Evolutionary conservation across 2,329 filamentous ascomycete genomes (phyloP), one percentile per base, ranked within the genome.

Genomic region (Stagonosporopsis vannaccii): DNA sequence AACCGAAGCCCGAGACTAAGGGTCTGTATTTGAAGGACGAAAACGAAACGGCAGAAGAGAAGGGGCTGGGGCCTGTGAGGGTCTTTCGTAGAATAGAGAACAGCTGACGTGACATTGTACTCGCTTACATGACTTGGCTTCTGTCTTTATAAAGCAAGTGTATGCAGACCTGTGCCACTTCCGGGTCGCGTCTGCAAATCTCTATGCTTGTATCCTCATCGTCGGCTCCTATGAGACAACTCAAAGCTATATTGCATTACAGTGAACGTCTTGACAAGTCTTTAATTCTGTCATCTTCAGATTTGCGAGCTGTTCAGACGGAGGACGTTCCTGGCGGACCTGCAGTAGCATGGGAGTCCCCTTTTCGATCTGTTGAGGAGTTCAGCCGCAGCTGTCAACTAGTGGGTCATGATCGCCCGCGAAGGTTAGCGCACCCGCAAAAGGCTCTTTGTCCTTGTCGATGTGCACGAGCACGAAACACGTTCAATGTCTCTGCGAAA

Each of bases 331-430:
- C n/a, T 20, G 20, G 2, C n/a, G 26, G 32, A 30, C 30, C 25
- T 39, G 44, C 37, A 43, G 23, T 39, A 40, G 40, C 17, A 13
- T 28, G 6, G 9, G n/a, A 25, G 1, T 22, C 52, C 42, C 52
- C 52, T 51, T 56, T 56, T 46, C 33, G 26, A 41, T 56, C 41
- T 35, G 41, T 51, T 23, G 30, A 15, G 30, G 23, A 47, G 6
- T 20, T 47, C 53, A 56, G 47, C 47, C 47, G 42, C 47, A 51
- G 32, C 36, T 47, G 46, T 41, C 46, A 36, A 26, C 23, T 32
- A 30, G 46, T 28, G 35, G 35, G 36, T 32, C 33, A 9, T 40
- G 33, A 48, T 54, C 36, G 41, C 23, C 41, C 13, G 35, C 17
- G 33, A 25, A 47, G 25, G 19, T 30, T 56, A 56, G 53, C 40